Base-by-base conservation (phyloP, 331 rosid species). In the Quercus phellos region DNA sequence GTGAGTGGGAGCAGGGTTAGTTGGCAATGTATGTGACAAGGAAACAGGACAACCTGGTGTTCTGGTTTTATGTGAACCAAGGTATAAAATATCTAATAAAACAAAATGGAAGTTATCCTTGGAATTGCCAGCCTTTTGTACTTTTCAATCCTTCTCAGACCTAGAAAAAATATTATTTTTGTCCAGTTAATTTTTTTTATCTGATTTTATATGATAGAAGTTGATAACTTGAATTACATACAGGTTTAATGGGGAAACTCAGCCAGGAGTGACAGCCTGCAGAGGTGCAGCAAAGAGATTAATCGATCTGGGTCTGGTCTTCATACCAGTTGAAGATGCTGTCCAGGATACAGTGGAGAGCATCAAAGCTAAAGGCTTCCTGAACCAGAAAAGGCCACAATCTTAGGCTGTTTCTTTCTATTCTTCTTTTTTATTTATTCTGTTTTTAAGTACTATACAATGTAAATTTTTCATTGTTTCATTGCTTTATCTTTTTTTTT, bases 201-300 rank as follows among this genome's bases (percentile, higher is more conserved):
- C 18, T 78, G 35, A 61, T 80, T 79, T 51, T 60, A 9, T 27
- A 3, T 26, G 51, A 19, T 43, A 59, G 29, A 78, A 38, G 74
- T 68, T 42, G 68, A 60, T 70, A 74, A 53, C 71, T 85, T 74
- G 73, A 79, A 70, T 8, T 26, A 1, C 46, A 7, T 85, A 79
- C 93, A 94, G 98, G 73, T 89, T 94, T 76, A 80, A 53, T 1
- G 79, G 64, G 7, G 95, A 89, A 85, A 94, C 98, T 70, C 97
- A 90, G 74, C 97, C 92, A 51, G 97, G 95, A 5, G 64, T 94
- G 64, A 76, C 77, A 72, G 83, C 87, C 21, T 84, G 90, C 80
- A 74, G 75, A 80, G 89, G 86, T 77, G 98, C 97, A 66, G 91
- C 97, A 11, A 94, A 63, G 87, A 88, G 87, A 78, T 78, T 94